Conservation (phyloP, 352 stramenopile species). For the Phytophthora fragariae region DNA sequence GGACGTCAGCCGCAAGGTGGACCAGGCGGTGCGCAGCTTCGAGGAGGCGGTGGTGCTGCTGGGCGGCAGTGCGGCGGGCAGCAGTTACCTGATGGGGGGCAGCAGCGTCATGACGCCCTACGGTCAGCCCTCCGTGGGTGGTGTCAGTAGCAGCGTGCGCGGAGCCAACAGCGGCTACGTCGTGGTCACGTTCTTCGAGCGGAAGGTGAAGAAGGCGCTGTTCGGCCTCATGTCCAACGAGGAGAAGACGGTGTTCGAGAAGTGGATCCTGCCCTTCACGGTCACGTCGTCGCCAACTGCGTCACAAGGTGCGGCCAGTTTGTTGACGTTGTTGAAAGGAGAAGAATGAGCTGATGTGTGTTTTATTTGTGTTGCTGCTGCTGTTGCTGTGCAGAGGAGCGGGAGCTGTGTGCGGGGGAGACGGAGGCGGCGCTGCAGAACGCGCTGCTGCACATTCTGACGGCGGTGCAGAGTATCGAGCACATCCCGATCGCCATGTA, state of each 20-base stretch:
- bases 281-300: slow-evolving; percentile 57
- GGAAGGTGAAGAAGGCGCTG: slow-evolving; percentile 84
- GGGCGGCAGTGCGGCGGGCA: slow-evolving; percentile 10
- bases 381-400: slow-evolving; percentile 34
- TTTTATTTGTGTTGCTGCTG: background rate
- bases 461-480: slow-evolving; percentile 79
- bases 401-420: slow-evolving; percentile 59
- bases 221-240: slow-evolving; percentile 89
- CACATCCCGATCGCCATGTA: slow-evolving; percentile 87
- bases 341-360: background rate
- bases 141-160: slow-evolving; percentile 28
- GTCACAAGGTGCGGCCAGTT: slow-evolving; percentile 42
- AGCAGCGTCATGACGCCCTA: slow-evolving; percentile 42
- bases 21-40: slow-evolving; percentile 68
- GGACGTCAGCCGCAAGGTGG: slow-evolving; percentile 83
- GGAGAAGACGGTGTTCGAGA: slow-evolving; percentile 88
- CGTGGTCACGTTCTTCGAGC: slow-evolving; percentile 81
- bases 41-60: slow-evolving; percentile 55
- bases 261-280: slow-evolving; percentile 79
- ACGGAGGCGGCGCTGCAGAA: slow-evolving; percentile 77
- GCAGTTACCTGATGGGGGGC: slow-evolving; percentile 31
- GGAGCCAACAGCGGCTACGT: slow-evolving; percentile 54
- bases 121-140: slow-evolving; percentile 17
- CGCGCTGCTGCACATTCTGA: slow-evolving; percentile 74
- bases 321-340: background rate